These are phyloP conservation scores for Trichophaea hybrida DNA, from an alignment of 2,329 filamentous ascomycete genomes.

Conservation along the genomic window DNA sequence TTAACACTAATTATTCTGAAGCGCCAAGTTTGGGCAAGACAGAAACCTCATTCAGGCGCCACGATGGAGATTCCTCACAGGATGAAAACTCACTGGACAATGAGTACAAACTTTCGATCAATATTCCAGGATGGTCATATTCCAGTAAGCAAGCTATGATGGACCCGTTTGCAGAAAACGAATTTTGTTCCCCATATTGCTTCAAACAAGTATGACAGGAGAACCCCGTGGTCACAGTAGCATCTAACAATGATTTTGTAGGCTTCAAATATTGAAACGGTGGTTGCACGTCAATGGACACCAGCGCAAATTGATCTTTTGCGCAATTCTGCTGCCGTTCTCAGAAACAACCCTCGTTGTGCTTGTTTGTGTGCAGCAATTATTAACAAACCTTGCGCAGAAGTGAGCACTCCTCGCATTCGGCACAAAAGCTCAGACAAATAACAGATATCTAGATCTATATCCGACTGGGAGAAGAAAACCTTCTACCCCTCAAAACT, in stretches of 20 bases:
- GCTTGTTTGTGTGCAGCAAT: constrained; percentile 18
- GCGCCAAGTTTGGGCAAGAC: neutral
- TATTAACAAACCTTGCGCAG: constrained; percentile 20
- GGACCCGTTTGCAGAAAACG: neutral
- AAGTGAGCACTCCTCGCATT: constrained; percentile 9
- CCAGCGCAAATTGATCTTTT: constrained; percentile 16
- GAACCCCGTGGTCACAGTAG: neutral
- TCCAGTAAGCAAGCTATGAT: neutral
- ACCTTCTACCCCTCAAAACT: constrained; percentile 6
- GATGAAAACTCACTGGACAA: neutral
- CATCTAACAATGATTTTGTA: neutral
- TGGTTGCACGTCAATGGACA: constrained; percentile 8
- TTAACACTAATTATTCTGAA: neutral
- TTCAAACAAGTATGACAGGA: neutral
- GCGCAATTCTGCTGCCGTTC: constrained; percentile 11
- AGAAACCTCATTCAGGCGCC: neutral
- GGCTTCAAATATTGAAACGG: constrained; percentile 1
- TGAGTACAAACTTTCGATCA: neutral
- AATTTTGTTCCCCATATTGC: neutral
- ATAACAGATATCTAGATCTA: constrained; percentile 14
- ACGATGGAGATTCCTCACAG: neutral
- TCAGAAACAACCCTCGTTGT: constrained; percentile 20
- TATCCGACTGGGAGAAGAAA: constrained; percentile 10
- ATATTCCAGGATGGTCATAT: constrained; percentile 2
- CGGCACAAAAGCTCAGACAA: neutral